These are phyloP conservation scores for Jatropha podagrica DNA, from an alignment of 441 rosid species.

Conservation along the genomic window DNA sequence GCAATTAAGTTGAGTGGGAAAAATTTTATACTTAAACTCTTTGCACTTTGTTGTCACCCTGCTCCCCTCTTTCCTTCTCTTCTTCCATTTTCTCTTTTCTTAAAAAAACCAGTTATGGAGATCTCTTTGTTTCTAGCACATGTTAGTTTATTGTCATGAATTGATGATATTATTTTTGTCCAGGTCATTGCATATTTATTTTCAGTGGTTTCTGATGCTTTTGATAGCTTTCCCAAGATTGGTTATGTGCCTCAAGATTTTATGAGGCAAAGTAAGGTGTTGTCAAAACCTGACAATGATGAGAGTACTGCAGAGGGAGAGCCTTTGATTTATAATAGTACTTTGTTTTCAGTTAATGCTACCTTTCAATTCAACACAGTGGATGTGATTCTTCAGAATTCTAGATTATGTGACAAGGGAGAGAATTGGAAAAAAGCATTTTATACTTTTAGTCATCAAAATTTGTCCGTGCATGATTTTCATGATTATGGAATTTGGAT, in stretches of 20 bases:
- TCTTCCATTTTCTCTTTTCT: too few relatives aligned
- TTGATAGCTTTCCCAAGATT: conserved; percentile 33
- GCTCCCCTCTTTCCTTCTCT: neutral
- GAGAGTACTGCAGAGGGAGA: conserved; percentile 34
- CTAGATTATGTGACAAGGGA: conserved; percentile 38
- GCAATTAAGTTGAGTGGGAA: neutral
- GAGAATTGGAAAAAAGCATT: conserved; percentile 31
- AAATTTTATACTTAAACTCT: neutral
- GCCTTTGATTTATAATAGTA: conserved; percentile 33
- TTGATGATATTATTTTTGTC: conserved; percentile 20
- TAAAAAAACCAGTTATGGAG: conserved; percentile 7
- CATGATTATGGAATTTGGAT: conserved; percentile 62
- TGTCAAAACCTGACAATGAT: conserved; percentile 38
- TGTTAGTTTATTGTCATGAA: conserved; percentile 7
- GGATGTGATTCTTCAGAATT: conserved; percentile 65
- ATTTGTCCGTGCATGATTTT: conserved; percentile 31
- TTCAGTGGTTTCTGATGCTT: conserved; percentile 48
- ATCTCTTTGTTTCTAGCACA: conserved; percentile 11
- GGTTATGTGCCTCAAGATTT: conserved; percentile 44
- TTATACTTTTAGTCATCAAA: conserved; percentile 36
- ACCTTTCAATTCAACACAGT: conserved; percentile 52
- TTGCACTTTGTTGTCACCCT: neutral
- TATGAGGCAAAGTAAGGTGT: conserved; percentile 36
- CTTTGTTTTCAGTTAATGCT: conserved; percentile 42
- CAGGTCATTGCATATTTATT: conserved; percentile 63